Percentiles rank a stretch among this genome's conserved stretches.
phyloP scores from a whole-genome alignment of 1,139 yeast genomes.

The Hyphopichia burtonii region DNA sequence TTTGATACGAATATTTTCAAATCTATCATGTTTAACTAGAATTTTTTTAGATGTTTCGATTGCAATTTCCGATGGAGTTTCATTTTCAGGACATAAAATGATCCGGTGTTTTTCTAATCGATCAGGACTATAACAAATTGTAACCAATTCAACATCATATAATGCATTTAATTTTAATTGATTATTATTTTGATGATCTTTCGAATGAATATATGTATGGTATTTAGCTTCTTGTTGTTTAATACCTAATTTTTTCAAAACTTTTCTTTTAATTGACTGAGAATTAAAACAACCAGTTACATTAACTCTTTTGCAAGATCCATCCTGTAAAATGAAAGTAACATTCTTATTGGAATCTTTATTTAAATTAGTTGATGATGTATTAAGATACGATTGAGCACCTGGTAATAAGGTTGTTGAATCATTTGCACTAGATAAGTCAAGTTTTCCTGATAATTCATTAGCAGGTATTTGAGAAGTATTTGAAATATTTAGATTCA shows the following conservation, averaged over 20 bases:
- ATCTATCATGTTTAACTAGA: slow-evolving; percentile 34
- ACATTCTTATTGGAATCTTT: slow-evolving; percentile 47
- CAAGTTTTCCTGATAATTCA: slow-evolving; percentile 6
- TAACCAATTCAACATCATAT: slow-evolving; percentile 77
- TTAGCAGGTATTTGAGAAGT: neutral
- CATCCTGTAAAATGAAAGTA: slow-evolving; percentile 73
- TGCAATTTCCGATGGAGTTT: slow-evolving; percentile 62
- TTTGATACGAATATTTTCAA: slow-evolving; percentile 7
- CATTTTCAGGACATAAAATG: slow-evolving; percentile 64
- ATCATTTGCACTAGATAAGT: slow-evolving; percentile 12
- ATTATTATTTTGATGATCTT: slow-evolving; percentile 4
- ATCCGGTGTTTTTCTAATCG: slow-evolving; percentile 71
- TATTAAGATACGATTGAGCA: slow-evolving; percentile 5
- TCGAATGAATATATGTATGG: slow-evolving; percentile 40
- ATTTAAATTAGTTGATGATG: neutral
- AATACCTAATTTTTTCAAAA: slow-evolving; percentile 61
- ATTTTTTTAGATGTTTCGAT: slow-evolving; percentile 59
- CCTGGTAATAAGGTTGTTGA: slow-evolving; percentile 13
- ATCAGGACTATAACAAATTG: slow-evolving; percentile 76
- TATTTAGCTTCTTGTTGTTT: slow-evolving; percentile 37
- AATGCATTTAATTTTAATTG: slow-evolving; percentile 43
- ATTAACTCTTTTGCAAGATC: slow-evolving; percentile 69
- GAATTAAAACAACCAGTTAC: slow-evolving; percentile 83
- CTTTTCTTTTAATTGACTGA: slow-evolving; percentile 70
- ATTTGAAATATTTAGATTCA: slow-evolving; percentile 17